phyloP scores from a whole-genome alignment of 176 grass and related monocot genomes.

The Pontederia crassipes region DNA sequence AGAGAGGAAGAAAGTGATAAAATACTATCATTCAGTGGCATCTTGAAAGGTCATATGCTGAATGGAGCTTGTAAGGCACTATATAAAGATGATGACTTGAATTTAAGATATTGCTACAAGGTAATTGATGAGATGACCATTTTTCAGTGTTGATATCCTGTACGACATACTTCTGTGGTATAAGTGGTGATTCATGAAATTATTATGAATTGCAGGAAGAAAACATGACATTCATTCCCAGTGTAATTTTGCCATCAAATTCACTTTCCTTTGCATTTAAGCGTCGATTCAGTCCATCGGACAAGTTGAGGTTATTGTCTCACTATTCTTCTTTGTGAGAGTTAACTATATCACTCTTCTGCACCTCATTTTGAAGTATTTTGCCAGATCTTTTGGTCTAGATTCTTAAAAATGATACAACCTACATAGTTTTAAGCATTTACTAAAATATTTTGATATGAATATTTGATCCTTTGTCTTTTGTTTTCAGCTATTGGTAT shows the following conservation, averaged over 20 bases:
- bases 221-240: conserved; percentile 69
- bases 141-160: background rate
- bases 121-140: conserved; percentile 18
- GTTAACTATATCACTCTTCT: no score
- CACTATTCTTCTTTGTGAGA: no score
- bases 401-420: no score
- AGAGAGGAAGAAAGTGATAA: conserved; percentile 46
- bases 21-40: conserved; percentile 45
- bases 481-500: conserved; percentile 42
- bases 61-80: conserved; percentile 64
- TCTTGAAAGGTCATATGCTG: conserved; percentile 59
- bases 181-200: background rate
- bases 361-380: no score
- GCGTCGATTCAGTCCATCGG: conserved; percentile 59
- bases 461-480: background rate
- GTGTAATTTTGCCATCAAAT: conserved; percentile 64
- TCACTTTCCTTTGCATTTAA: conserved; percentile 58
- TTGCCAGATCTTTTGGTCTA: no score
- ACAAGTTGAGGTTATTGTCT: conserved; percentile 74
- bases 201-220: conserved; percentile 39
- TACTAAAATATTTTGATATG: no score
- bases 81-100: conserved; percentile 63
- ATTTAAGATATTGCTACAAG: conserved; percentile 91
- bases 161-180: background rate
- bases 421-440: no score